Evolutionary conservation across 345 rosid species (phyloP).

Genomic region (Cardiospermum halicacabum): DNA sequence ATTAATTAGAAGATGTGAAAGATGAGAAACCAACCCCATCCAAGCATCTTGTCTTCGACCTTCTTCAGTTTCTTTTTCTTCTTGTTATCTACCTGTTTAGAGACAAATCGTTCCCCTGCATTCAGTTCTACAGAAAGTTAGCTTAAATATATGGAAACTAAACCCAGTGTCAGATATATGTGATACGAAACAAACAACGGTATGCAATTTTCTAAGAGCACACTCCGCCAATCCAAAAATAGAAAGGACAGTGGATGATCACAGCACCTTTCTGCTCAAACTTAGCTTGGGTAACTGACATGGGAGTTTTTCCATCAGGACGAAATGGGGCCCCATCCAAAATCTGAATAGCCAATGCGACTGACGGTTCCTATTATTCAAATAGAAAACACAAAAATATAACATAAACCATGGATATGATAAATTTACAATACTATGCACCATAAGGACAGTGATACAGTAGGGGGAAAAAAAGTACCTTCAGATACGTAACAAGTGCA

Average conservation of each 20-base stretch:
- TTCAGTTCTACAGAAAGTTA: neutral
- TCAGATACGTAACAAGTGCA: conserved; percentile 86
- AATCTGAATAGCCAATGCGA: conserved; percentile 81
- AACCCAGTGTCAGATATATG: neutral
- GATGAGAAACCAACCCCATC: conserved; percentile 69
- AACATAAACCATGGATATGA: neutral
- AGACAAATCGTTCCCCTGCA: conserved; percentile 79
- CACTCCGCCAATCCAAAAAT: neutral
- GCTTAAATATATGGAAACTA: neutral
- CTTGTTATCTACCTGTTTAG: conserved; percentile 74
- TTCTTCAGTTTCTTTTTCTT: conserved; percentile 91
- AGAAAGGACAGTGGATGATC: neutral
- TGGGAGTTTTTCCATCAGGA: conserved; percentile 62
- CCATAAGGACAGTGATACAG: neutral
- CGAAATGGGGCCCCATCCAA: conserved; percentile 95
- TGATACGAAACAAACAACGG: conserved; percentile 13
- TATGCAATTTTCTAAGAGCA: neutral
- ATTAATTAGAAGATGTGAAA: neutral
- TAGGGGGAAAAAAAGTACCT: conserved; percentile 59
- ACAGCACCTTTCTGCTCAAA: conserved; percentile 88
- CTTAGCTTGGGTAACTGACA: conserved; percentile 81
- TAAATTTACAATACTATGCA: conserved; percentile 9
- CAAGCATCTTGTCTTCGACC: conserved; percentile 89
- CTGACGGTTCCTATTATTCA: conserved; percentile 79
- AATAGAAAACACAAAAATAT: conserved; percentile 7